Evolutionary conservation across 768 basidiomycete species (phyloP).

Genomic region (Lyophyllum atratum): DNA sequence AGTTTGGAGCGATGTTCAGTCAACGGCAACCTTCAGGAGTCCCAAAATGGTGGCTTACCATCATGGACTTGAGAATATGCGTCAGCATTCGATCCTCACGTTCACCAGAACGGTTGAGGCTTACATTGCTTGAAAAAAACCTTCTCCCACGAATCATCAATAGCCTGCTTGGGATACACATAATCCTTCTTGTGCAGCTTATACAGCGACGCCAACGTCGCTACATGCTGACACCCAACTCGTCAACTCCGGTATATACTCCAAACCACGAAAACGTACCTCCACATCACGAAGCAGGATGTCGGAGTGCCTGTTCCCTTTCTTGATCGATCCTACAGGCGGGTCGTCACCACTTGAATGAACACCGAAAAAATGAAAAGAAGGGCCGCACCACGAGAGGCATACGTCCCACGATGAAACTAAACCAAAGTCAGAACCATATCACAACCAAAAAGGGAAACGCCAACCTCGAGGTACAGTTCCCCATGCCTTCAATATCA

Average conservation of each 20-base stretch:
- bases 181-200: constrained; percentile 52
- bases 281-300: constrained; percentile 91
- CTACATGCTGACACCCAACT: constrained; percentile 51
- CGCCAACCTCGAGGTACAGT: constrained; percentile 80
- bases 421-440: constrained; percentile 26
- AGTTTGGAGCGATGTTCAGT: not conserved
- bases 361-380: not conserved
- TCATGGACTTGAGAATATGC: constrained; percentile 65
- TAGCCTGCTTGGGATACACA: constrained; percentile 74
- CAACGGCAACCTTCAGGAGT: not conserved
- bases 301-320: constrained; percentile 95
- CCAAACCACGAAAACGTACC: constrained; percentile 37
- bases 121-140: constrained; percentile 85
- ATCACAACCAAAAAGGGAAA: not conserved
- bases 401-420: constrained; percentile 95
- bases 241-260: not conserved
- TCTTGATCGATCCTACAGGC: constrained; percentile 80
- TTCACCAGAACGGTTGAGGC: constrained; percentile 25
- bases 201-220: constrained; percentile 80
- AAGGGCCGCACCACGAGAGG: constrained; percentile 83
- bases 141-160: constrained; percentile 93
- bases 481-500: constrained; percentile 66
- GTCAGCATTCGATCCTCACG: not conserved
- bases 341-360: not conserved
- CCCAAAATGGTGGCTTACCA: constrained; percentile 45